Evolutionary conservation across 176 grass and related monocot species (phyloP).

Genomic region (Aegilops bicornis): DNA sequence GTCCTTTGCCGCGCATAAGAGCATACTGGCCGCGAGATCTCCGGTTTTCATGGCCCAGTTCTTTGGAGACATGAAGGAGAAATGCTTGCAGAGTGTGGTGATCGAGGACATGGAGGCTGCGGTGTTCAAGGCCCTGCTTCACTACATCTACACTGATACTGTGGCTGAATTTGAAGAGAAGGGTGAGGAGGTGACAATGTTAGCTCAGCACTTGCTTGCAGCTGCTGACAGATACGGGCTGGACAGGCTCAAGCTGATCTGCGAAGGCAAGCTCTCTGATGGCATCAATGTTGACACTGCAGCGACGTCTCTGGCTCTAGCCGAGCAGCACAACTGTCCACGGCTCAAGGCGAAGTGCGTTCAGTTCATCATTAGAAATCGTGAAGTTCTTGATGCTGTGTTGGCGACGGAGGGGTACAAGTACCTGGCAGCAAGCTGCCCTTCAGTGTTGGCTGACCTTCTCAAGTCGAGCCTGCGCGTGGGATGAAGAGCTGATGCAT

Average conservation of each 20-base stretch:
- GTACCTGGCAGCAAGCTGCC: background rate
- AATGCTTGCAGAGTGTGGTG: background rate
- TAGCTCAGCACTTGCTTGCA: constrained; percentile 28
- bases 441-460: background rate
- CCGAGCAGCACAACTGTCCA: constrained; percentile 41
- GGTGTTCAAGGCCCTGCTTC: constrained; percentile 37
- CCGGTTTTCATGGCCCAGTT: background rate
- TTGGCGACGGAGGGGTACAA: background rate
- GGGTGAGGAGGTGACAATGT: background rate
- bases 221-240: constrained; percentile 47
- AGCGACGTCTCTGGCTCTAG: constrained; percentile 39
- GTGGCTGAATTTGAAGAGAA: background rate
- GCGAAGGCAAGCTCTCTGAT: constrained; percentile 32
- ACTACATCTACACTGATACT: constrained; percentile 45
- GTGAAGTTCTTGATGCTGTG: constrained; percentile 14
- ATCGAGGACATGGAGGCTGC: constrained; percentile 16
- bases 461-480: background rate
- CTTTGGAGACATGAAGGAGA: constrained; percentile 4
- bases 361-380: constrained; percentile 24
- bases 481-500: background rate
- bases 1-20: background rate
- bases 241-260: constrained; percentile 47
- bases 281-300: constrained; percentile 32
- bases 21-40: background rate
- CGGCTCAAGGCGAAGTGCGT: constrained; percentile 47